Base-by-base conservation (phyloP, 371 early-diverging fungal species). In the Actinomucor elegans region DNA sequence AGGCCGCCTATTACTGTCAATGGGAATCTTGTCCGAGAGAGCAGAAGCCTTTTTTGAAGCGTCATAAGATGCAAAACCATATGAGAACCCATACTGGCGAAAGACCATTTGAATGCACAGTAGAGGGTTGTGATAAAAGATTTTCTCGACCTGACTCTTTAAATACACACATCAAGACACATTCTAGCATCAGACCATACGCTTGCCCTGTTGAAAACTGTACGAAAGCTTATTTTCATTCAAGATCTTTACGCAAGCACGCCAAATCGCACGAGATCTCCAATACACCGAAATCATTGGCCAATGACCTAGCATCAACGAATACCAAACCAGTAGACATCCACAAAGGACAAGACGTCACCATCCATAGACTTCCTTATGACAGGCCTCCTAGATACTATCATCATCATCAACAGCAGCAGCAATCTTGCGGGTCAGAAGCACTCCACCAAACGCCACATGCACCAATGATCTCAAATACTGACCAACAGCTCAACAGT, bases 131-230 rank as follows among this genome's bases (percentile, higher is more conserved):
- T 59, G 85, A 79, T 29, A 93, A 93, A 55, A 73, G 72, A 36
- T 93, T 93, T 52, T 86, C 91, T 17, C 72, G 94, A 35, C 90
- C 86, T 50, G 94, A 94, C 61, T 91, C 91, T 3, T 70, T 94
- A 29, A 57, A 85, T 43, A 91, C 91, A 11, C 95, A 95, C 55
- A 77, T 89, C 45, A 91, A 91, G 66, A 93, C 94, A 1, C 94
- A 94, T 65, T 87, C 88, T 12, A 85, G 81, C 41, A 62, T 84
- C 42, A 79, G 87, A 40, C 91, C 91, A 0, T 87, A 74, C 57
- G 63, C 76, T 18, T 91, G 91, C 53, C 52, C 72, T 14, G 55
- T 79, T n/a, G 71, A 75, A 20, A 77, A 73, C 10, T 91, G 90
- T 56, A 73, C 73, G n/a, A 88, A 89, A 55, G 85, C 89, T 14